Base-by-base conservation (phyloP, 1,139 yeast genomes). In the Scheffersomyces lignicola region DNA sequence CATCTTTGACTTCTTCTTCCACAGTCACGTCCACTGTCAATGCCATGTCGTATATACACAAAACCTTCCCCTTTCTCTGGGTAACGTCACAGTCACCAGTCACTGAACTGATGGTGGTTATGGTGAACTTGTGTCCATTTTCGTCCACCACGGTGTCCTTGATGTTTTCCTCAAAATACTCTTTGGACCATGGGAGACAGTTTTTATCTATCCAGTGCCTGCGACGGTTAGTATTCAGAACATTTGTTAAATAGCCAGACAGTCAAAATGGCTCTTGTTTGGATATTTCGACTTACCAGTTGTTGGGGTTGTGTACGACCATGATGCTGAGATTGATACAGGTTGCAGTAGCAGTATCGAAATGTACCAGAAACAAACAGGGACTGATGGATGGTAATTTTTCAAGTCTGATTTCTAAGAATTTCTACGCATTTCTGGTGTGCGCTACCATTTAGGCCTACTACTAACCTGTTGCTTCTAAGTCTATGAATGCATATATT, bases 181-280 rank as follows among this genome's bases (percentile, higher is more conserved):
- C 62, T 51, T 77, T 77, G 14, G 87, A 74, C 92, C 92, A 84
- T 37, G 86, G 81, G 36, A 83, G 69, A 48, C 90, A 83, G 65
- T 83, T 83, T 54, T 78, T 83, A 52, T 83, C 88, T 28, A 84
- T 81, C 92, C 94, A 84, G 65, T 84, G 92, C 94, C 82, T 73
- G 35, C n/a, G 36, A 31, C 3, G 6, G 27, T 18, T 10, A 25
- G 31, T 32, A 24, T 7, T 10, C n/a, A 24, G 15, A 7, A 11
- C n/a, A 4, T 24, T 11, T 8, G 11, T 23, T 9, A 23, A 6
- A 7, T 9, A 23, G 13, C n/a, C n/a, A n/a, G n/a, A n/a, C n/a
- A 23, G 26, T 6, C 23, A 24, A 24, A 30, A 17, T 20, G 8
- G n/a, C n/a, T n/a, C n/a, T n/a, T 8, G 24, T 11, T 11, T 14